Evolutionary conservation across 208 protist species (phyloP).

Genomic region (Endotrypanum monterogeii): DNA sequence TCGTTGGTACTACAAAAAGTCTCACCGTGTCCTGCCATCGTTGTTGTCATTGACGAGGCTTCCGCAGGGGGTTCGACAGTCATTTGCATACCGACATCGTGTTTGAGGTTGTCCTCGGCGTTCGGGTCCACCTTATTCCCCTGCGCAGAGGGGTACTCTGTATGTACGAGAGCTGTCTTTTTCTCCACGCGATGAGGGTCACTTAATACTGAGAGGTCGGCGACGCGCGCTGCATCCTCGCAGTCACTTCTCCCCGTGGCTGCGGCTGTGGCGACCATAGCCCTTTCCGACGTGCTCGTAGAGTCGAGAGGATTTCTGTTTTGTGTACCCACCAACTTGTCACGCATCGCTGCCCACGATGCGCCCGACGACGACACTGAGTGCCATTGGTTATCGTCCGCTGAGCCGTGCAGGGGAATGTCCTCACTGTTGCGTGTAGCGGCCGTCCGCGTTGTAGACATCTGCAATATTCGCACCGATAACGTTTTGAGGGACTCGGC

Average conservation of each 20-base stretch:
- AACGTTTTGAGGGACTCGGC: constrained; percentile 15
- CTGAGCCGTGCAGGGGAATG: background rate
- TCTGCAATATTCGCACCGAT: constrained; percentile 12
- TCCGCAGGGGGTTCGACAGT: background rate
- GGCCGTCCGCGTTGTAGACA: background rate
- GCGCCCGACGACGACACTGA: background rate
- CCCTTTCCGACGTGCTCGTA: background rate
- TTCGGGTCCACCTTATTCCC: background rate
- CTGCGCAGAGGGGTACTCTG: background rate
- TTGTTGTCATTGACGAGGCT: background rate
- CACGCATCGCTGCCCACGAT: constrained; percentile 21
- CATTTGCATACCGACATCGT: background rate
- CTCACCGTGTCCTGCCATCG: background rate
- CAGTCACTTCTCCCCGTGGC: background rate
- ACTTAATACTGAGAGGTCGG: too few species aligned
- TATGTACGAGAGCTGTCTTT: background rate
- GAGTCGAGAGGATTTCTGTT: background rate
- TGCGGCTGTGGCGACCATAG: background rate
- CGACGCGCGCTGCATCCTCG: background rate
- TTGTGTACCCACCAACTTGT: constrained; percentile 2
- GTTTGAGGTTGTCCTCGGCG: background rate
- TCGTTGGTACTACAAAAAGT: background rate
- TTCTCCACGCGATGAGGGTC: background rate
- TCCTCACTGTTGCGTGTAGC: background rate
- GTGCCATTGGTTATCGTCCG: background rate